phyloP scores from a whole-genome alignment of 371 early-diverging fungal species.

The Actinomortierella wolfii region DNA sequence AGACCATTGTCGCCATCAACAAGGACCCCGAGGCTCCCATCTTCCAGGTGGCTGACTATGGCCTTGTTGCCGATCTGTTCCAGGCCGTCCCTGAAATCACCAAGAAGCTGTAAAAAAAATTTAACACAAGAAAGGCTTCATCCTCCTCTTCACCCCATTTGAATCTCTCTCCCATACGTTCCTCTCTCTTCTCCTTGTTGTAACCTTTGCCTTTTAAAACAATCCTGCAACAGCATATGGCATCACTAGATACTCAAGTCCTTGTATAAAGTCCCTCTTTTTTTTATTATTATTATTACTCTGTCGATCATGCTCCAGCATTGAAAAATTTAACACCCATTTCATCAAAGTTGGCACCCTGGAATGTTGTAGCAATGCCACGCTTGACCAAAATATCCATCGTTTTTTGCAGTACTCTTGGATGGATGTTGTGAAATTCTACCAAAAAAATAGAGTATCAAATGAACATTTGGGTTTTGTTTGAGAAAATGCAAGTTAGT shows the following conservation, averaged over 20 bases:
- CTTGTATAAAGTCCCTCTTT: too few relatives aligned
- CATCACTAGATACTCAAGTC: too few relatives aligned
- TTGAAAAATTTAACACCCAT: slow-evolving; percentile 88
- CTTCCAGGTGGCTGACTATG: slow-evolving; percentile 97
- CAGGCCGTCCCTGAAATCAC: slow-evolving; percentile 92
- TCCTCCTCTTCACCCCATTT: too few relatives aligned
- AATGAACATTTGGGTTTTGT: not conserved
- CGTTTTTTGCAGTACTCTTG: slow-evolving; percentile 69
- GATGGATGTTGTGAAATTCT: slow-evolving; percentile 83
- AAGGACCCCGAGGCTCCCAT: slow-evolving; percentile 98
- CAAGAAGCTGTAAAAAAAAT: slow-evolving; percentile 72
- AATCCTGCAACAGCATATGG: too few relatives aligned
- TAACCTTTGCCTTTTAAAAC: too few relatives aligned
- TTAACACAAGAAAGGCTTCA: not conserved
- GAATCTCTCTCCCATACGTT: too few relatives aligned
- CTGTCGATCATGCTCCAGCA: slow-evolving; percentile 24
- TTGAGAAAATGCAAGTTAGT: slow-evolving; percentile 5
- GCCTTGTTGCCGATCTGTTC: slow-evolving; percentile 95
- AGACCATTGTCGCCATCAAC: slow-evolving; percentile 98
- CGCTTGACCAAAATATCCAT: slow-evolving; percentile 77
- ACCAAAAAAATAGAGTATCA: slow-evolving; percentile 1
- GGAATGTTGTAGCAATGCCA: slow-evolving; percentile 83
- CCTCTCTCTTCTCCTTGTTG: too few relatives aligned
- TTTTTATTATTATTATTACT: too few relatives aligned
- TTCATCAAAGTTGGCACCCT: slow-evolving; percentile 73